These are phyloP conservation scores for Geranium incanum DNA, from an alignment of 441 rosid species.

Conservation along the genomic window DNA sequence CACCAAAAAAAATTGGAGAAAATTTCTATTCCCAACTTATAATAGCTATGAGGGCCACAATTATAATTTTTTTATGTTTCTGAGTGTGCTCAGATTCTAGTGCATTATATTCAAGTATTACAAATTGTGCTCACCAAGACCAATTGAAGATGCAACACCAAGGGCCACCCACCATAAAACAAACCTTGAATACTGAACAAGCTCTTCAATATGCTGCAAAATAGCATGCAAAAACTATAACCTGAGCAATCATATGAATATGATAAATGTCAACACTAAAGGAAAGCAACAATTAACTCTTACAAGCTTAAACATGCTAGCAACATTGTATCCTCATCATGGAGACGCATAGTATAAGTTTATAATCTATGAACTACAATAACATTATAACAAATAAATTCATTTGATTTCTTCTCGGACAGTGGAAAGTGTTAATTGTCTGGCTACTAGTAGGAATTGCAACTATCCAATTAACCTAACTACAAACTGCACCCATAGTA, in stretches of 20 bases:
- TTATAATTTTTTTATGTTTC: not conserved
- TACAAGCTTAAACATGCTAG: not conserved
- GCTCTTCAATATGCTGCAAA: constrained; percentile 70
- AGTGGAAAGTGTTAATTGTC: not conserved
- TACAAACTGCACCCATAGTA: not conserved
- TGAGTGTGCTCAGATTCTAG: not conserved
- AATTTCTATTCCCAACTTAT: not conserved
- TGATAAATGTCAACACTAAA: not conserved
- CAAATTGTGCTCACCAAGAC: constrained; percentile 64
- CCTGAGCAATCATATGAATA: not conserved
- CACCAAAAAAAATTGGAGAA: too few species aligned
- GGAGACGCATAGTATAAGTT: not conserved
- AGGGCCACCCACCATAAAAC: constrained; percentile 95
- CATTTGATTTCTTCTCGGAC: not conserved
- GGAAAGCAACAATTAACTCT: constrained; percentile 4
- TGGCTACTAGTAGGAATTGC: not conserved
- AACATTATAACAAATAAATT: not conserved
- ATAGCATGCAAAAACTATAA: not conserved
- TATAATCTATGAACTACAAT: not conserved
- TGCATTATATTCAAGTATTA: not conserved
- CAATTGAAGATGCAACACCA: constrained; percentile 98
- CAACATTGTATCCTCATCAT: constrained; percentile 2
- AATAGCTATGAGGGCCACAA: not conserved
- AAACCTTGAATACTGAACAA: constrained; percentile 53
- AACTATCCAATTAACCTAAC: not conserved